Base-by-base conservation (phyloP, 768 basidiomycete species). In the Amanita brunnescens region DNA sequence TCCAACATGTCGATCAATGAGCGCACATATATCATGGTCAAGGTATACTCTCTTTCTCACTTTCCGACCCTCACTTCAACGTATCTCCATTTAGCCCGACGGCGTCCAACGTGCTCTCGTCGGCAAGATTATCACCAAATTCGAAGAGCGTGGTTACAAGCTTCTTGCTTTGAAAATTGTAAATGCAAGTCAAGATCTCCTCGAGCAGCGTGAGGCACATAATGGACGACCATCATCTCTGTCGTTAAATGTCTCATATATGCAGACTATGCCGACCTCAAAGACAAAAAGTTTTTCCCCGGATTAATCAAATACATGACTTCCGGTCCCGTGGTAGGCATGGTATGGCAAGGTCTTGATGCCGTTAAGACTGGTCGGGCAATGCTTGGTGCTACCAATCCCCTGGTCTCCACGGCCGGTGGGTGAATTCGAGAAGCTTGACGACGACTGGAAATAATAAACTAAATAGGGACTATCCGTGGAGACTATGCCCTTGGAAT, bases 1-100 rank as follows among this genome's bases (percentile, higher is more conserved):
- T 49, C 58, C 56, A 38, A 45, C 63, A 87, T 87, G 86, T 84
- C 89, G 59, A 69, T 70, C 66, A 62, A 58, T 48, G 93, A 97
- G 68, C 91, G 91, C 70, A 95, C 94, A 70, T 97, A 95, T 77
- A 98, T 98, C 78, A 97, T 97, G 95, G 80, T 98, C 85, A 99
- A 97, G 92, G 91, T 85, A 42, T 62, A 60, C 29, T 6, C 6
- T 13, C 21, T 7, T 32, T 55, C 34, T 30, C 51, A 34, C 39
- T 30, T 41, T 42, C 16, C n/a, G 13, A n/a, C 20, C 16, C 13
- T 47, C 43, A 18, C 44, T 26, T 33, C 32, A 23, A 21, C 32
- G 57, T 16, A 29, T 20, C 32, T 41, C 14, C 29, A 6, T 38
- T 16, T 53, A 96, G 94, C 96, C 96, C 62, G 96, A 99, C 73